Evolutionary conservation across 805 yeast genomes (phyloP).

Genomic region (Monosporozyma servazzii): DNA sequence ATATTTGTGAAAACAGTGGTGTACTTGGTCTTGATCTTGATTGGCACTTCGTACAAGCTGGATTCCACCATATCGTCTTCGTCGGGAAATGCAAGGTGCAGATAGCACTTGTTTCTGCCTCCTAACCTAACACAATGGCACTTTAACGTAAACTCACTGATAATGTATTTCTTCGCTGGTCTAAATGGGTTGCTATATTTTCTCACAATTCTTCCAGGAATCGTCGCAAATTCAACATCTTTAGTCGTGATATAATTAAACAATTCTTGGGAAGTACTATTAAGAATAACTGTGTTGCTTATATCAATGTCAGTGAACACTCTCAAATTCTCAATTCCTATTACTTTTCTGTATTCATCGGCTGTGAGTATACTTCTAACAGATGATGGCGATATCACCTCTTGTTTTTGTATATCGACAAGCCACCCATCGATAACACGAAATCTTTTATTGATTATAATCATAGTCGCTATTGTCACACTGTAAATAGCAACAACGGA

Average conservation of each 20-base stretch:
- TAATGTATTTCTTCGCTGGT: too few relatives aligned
- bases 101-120: not conserved
- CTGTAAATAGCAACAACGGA: too few relatives aligned
- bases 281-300: not conserved
- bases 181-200: not conserved
- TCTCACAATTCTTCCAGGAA: not conserved
- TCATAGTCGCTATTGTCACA: too few relatives aligned
- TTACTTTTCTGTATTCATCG: too few relatives aligned
- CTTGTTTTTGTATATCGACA: too few relatives aligned
- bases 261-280: not conserved
- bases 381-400: too few relatives aligned
- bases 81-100: not conserved
- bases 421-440: too few relatives aligned
- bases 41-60: not conserved
- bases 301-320: too few relatives aligned
- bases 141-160: not conserved
- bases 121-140: not conserved
- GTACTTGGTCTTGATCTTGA: not conserved
- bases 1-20: not conserved
- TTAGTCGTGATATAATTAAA: not conserved
- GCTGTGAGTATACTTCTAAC: too few relatives aligned
- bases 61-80: not conserved
- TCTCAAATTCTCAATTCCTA: too few relatives aligned
- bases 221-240: not conserved
- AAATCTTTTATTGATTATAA: too few relatives aligned